A percentile compares a stretch with the other conserved stretches of the same genome.
Evolutionary conservation across 192 early-diverging fungal genomes (phyloP).

Genomic region (Gaertneriomyces sp.): DNA sequence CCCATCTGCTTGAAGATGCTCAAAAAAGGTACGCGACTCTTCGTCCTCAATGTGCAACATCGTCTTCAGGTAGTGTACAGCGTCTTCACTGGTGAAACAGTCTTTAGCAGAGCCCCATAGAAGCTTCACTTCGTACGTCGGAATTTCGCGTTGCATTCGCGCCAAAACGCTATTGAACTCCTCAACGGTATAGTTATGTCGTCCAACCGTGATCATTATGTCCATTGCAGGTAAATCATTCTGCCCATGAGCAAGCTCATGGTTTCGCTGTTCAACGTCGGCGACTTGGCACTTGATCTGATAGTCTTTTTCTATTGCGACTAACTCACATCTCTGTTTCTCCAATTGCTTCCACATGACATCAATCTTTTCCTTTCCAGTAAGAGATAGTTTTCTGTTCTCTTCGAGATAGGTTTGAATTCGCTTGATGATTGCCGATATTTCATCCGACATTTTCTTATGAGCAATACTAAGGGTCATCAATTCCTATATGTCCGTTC

Average conservation of each 20-base stretch:
- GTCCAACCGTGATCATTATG: conserved; percentile 32
- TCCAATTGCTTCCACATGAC: conserved; percentile 14
- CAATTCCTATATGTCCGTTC: conserved; percentile 22
- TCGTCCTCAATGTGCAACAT: conserved; percentile 20
- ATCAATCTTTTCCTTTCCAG: conserved; percentile 37
- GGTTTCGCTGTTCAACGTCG: conserved; percentile 20
- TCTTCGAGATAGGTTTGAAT: conserved; percentile 33
- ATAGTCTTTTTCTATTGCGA: conserved; percentile 19
- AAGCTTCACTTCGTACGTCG: conserved; percentile 35
- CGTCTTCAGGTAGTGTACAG: conserved; percentile 25
- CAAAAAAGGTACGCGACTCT: conserved; percentile 20
- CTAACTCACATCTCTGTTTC: conserved; percentile 20
- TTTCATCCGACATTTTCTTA: conserved; percentile 26
- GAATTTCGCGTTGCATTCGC: conserved; percentile 36
- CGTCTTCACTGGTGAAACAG: conserved; percentile 26
- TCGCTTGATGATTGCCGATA: conserved; percentile 11
- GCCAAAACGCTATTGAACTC: conserved; percentile 41
- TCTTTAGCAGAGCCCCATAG: conserved; percentile 42
- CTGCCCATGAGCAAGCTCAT: conserved; percentile 15
- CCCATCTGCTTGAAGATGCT: conserved; percentile 28
- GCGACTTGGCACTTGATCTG: conserved; percentile 22
- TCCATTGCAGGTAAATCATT: conserved; percentile 20
- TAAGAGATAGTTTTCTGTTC: conserved; percentile 16
- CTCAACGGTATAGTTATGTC: conserved; percentile 31
- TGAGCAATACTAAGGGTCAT: conserved; percentile 28